Evolutionary conservation across 1,284 basidiomycete species (phyloP), one percentile per base, ranked within the genome.

Genomic region (Cutaneotrichosporon daszewskae): DNA sequence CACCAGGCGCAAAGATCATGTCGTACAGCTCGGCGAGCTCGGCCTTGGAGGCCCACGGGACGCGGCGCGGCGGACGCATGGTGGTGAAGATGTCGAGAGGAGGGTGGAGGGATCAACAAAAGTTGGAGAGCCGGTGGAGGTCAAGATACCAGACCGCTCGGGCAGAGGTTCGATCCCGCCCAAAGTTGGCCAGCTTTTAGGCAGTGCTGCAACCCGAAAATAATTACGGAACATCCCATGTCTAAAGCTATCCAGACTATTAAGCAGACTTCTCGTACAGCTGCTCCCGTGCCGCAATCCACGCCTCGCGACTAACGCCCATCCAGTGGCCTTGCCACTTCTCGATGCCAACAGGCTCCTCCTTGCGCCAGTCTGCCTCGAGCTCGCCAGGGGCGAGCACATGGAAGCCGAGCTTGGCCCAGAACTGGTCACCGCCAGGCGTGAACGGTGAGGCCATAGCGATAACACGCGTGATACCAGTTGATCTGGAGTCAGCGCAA

Each of bases 1-100:
- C 74, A 45, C 82, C 78, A 46, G 87, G 83, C 4, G 76, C 65
- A 60, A 83, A 94, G 55, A 94, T 81, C 77, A 83, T 83, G 4
- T 80, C 75, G 66, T 84, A 91, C 7, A 95, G 73, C 60, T 87
- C 79, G 38, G 86, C 83, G 11, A 95, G 76, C 68, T 95, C 89
- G 17, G 73, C 62, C 11, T 81, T 66, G 36, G 78, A 77, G 5
- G 80, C 72, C 91, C 91, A 95, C 2, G 88, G 87, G 1, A 89
- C 84, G 41, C 88, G 78, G 49, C 84, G 80, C 36, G 88, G 87
- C 17, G 86, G 75, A 49, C 78, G 76, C 87, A 89, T 90, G n/a
- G 34, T 57, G 31, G n/a, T 12, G 19, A 23, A 18, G 34, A n/a
- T 29, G 42, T 43, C 3, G 18, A 18, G 20, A n/a, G n/a, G 12